Evolutionary conservation across 176 grass and related monocot genomes (phyloP).

Genomic region (Cenchrus purpureus): DNA sequence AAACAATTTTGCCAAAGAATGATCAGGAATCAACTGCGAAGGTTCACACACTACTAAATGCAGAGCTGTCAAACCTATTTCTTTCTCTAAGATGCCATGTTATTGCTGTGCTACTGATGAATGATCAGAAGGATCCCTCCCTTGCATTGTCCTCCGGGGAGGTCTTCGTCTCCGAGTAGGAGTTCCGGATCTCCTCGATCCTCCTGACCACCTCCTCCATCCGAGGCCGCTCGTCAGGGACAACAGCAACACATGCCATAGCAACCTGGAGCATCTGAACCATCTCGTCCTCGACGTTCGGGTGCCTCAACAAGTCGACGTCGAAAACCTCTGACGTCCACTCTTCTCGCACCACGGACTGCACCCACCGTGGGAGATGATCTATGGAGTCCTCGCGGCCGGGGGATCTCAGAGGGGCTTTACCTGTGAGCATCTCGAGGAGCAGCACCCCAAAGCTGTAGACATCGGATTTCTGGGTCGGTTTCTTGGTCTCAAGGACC

Average conservation of each 20-base stretch:
- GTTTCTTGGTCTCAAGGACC: constrained; percentile 65
- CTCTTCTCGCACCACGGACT: constrained; percentile 92
- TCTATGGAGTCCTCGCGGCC: constrained; percentile 64
- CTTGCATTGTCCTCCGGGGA: constrained; percentile 46
- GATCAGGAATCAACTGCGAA: constrained; percentile 26
- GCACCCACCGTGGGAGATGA: constrained; percentile 87
- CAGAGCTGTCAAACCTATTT: constrained; percentile 17
- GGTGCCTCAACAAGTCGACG: constrained; percentile 71
- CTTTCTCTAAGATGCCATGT: constrained; percentile 4
- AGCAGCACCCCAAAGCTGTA: constrained; percentile 96
- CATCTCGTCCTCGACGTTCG: constrained; percentile 90
- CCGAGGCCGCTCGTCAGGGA: constrained; percentile 69
- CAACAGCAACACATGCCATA: constrained; percentile 76
- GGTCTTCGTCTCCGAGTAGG: constrained; percentile 30
- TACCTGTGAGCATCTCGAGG: constrained; percentile 86
- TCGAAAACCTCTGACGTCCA: constrained; percentile 99
- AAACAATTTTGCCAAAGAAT: constrained; percentile 32
- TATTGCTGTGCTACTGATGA: not conserved
- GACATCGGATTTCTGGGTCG: constrained; percentile 81
- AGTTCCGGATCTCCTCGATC: constrained; percentile 68
- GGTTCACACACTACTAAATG: constrained; percentile 24
- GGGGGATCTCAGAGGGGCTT: constrained; percentile 65
- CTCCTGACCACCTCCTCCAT: constrained; percentile 70
- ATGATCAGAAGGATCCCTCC: constrained; percentile 27
- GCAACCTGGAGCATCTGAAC: constrained; percentile 86